Evolutionary conservation across 192 early-diverging fungal species (phyloP).

Genomic region (Chytriomyces sp.): DNA sequence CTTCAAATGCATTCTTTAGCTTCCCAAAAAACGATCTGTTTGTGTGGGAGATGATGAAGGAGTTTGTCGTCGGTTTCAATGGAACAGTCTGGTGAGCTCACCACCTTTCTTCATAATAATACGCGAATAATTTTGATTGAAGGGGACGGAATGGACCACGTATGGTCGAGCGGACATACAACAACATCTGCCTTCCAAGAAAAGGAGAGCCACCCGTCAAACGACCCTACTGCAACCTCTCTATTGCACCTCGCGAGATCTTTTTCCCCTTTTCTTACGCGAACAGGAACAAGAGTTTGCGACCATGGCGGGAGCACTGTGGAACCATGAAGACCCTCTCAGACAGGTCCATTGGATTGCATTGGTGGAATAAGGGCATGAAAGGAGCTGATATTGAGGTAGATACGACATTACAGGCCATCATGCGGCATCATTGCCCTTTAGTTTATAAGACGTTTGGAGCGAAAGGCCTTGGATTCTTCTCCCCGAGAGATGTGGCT

Average conservation of each 20-base stretch:
- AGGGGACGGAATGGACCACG: constrained; percentile 42
- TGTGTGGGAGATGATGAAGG: constrained; percentile 44
- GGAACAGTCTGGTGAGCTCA: constrained; percentile 32
- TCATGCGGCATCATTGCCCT: constrained; percentile 32
- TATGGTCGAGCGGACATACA: constrained; percentile 9
- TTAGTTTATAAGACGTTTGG: constrained; percentile 19
- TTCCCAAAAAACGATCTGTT: constrained; percentile 31
- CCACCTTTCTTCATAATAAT: background rate
- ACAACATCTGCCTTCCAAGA: background rate
- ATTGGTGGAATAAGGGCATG: constrained; percentile 41
- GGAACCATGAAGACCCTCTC: constrained; percentile 9
- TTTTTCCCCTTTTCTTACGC: constrained; percentile 2
- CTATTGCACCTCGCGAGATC: background rate
- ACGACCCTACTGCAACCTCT: background rate
- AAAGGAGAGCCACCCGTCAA: background rate
- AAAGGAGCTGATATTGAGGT: background rate
- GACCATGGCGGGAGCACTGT: background rate
- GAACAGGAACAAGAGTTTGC: background rate
- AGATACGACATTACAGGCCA: constrained; percentile 17
- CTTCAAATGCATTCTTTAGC: constrained; percentile 40
- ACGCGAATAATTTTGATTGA: background rate
- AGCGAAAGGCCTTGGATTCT: background rate
- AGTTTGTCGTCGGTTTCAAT: constrained; percentile 39
- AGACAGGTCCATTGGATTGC: constrained; percentile 33
- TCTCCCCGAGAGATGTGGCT: background rate